These are phyloP conservation scores for Phytophthora citrophthora DNA, from an alignment of 352 stramenopile genomes.

Conservation along the genomic window DNA sequence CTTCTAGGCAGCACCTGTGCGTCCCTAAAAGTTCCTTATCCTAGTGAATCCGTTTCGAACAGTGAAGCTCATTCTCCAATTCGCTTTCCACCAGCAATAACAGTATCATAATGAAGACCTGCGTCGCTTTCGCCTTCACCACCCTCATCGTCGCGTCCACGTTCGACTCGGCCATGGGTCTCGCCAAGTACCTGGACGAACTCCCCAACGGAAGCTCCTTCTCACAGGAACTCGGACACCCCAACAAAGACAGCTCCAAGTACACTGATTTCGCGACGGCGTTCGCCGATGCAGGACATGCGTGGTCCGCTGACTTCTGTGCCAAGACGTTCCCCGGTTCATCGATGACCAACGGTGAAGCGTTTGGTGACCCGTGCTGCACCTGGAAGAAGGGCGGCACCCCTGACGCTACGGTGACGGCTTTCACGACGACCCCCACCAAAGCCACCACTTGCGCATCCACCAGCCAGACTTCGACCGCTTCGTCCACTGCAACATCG, in stretches of 20 bases:
- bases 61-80: conserved; percentile 22
- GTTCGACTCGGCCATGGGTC: conserved; percentile 16
- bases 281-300: conserved; percentile 27
- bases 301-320: conserved; percentile 33
- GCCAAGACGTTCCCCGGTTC: conserved; percentile 29
- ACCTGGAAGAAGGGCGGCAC: conserved; percentile 46
- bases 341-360: conserved; percentile 44
- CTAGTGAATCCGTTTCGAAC: not conserved
- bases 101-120: conserved; percentile 25
- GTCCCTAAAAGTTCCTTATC: no score
- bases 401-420: conserved; percentile 44
- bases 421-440: conserved; percentile 31
- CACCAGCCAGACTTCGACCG: conserved; percentile 3
- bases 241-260: conserved; percentile 29
- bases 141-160: conserved; percentile 26
- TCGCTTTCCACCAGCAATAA: conserved; percentile 8
- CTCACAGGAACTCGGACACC: conserved; percentile 46
- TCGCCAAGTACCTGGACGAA: conserved; percentile 34
- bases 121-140: conserved; percentile 16
- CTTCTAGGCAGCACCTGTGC: not conserved
- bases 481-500: conserved; percentile 13
- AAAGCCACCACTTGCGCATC: conserved; percentile 29
- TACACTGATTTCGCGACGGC: conserved; percentile 44
- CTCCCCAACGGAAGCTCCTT: conserved; percentile 52
- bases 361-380: conserved; percentile 64